Evolutionary conservation across 352 stramenopile genomes (phyloP).

Genomic region (Blastocystis sp.): DNA sequence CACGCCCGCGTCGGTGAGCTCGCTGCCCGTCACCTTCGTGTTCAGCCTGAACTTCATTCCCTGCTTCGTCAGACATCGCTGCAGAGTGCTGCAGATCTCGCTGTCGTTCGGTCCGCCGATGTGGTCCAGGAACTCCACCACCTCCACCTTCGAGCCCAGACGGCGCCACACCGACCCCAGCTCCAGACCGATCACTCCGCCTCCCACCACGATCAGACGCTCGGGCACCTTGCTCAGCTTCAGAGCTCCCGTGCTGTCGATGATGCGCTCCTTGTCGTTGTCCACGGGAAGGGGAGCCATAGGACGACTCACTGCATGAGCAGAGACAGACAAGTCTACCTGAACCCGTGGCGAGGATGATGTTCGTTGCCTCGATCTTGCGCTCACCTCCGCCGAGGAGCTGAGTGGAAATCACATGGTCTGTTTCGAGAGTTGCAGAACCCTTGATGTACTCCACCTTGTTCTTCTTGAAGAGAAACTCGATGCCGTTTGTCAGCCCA

Average conservation of each 20-base stretch:
- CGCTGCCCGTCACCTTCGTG: conserved; percentile 84
- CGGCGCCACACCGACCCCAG: conserved; percentile 94
- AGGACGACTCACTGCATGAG: conserved; percentile 74
- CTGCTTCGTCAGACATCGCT: conserved; percentile 94
- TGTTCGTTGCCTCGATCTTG: conserved; percentile 90
- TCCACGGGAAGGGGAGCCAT: conserved; percentile 90
- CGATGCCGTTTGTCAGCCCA: conserved; percentile 87
- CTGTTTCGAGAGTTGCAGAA: conserved; percentile 81
- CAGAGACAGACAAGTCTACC: conserved; percentile 58
- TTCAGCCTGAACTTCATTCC: conserved; percentile 92
- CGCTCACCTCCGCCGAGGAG: conserved; percentile 82
- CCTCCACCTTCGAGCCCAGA: conserved; percentile 86
- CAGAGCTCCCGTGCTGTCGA: conserved; percentile 94
- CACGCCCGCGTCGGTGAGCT: conserved; percentile 84
- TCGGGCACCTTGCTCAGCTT: conserved; percentile 83
- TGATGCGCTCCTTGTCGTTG: conserved; percentile 88
- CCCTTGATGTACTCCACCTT: conserved; percentile 96
- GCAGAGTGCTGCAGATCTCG: conserved; percentile 90
- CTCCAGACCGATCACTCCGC: conserved; percentile 94
- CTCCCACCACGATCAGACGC: conserved; percentile 89
- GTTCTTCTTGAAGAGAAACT: conserved; percentile 97
- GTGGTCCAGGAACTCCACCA: conserved; percentile 94
- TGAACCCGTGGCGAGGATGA: conserved; percentile 83
- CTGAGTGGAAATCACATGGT: conserved; percentile 82
- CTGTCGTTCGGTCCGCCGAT: conserved; percentile 75